phyloP scores from a whole-genome alignment of 148 eudicot genomes.

The Nepenthes gracilis region DNA sequence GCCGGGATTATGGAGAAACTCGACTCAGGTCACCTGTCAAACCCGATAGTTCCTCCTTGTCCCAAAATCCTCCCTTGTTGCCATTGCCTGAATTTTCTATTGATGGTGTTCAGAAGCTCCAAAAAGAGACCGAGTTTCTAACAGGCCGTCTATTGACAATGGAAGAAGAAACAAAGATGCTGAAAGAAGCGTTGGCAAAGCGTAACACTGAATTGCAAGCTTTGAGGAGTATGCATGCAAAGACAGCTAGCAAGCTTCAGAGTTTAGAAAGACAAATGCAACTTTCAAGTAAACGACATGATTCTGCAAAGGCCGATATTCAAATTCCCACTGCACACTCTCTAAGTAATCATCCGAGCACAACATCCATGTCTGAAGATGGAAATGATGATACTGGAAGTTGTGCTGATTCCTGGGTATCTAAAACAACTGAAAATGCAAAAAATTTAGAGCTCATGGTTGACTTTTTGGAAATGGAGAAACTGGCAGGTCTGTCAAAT shows the following conservation, averaged over 20 bases:
- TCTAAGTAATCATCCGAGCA: constrained; percentile 48
- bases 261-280: constrained; percentile 62
- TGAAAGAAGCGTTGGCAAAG: constrained; percentile 84
- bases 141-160: constrained; percentile 62
- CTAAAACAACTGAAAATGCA: constrained; percentile 40
- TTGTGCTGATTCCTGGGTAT: constrained; percentile 72
- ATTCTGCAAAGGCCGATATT: constrained; percentile 8
- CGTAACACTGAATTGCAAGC: constrained; percentile 80
- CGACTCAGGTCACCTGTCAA: constrained; percentile 54
- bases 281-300: constrained; percentile 27
- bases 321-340: constrained; percentile 6
- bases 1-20: constrained; percentile 66
- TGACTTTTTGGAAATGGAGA: constrained; percentile 97
- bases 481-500: constrained; percentile 56
- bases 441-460: constrained; percentile 83
- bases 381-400: constrained; percentile 71
- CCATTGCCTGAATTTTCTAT: constrained; percentile 47
- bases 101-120: constrained; percentile 53
- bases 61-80: constrained; percentile 19
- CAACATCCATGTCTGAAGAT: constrained; percentile 68
- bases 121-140: constrained; percentile 70
- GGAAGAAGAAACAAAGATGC: constrained; percentile 96
- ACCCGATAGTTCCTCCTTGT: constrained; percentile 45
- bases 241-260: constrained; percentile 77
- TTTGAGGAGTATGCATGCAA: constrained; percentile 66